Percentiles rank a stretch among this genome's conserved stretches.
phyloP scores from a whole-genome alignment of 805 yeast species.

The Ogataea allantospora region DNA sequence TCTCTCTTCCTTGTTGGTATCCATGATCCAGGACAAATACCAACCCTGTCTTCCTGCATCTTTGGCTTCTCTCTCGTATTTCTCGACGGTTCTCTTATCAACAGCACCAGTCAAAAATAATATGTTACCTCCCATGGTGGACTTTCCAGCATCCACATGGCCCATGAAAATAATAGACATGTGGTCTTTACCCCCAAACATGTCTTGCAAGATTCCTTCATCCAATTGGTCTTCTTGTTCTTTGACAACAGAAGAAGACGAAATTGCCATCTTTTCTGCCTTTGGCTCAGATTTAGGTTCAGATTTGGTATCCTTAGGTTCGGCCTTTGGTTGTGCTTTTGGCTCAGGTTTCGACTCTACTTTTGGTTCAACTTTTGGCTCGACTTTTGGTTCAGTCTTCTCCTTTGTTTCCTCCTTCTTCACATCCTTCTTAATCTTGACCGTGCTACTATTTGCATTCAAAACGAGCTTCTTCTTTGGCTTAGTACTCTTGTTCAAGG shows the following conservation, averaged over 20 bases:
- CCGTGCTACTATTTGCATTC: conserved; percentile 59
- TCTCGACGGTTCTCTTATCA: conserved; percentile 97
- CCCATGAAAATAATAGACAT: conserved; percentile 98
- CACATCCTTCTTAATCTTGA: conserved; percentile 24
- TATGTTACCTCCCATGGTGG: conserved; percentile 98
- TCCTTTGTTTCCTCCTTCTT: conserved; percentile 24
- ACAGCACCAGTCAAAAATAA: conserved; percentile 93
- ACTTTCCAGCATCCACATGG: conserved; percentile 99
- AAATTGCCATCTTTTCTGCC: conserved; percentile 14
- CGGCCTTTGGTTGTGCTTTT: conserved; percentile 17
- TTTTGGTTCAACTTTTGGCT: conserved; percentile 20
- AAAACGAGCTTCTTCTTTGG: conserved; percentile 65
- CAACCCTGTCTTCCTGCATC: conserved; percentile 99
- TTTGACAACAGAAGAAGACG: conserved; percentile 37
- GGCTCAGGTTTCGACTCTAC: conserved; percentile 19
- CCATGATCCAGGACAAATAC: conserved; percentile 99
- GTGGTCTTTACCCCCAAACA: conserved; percentile 98
- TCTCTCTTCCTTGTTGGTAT: conserved; percentile 98
- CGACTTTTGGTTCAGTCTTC: conserved; percentile 26
- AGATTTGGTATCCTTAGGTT: conserved; percentile 17
- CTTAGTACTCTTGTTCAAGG: conserved; percentile 45
- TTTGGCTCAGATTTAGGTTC: conserved; percentile 12
- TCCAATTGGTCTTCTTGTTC: conserved; percentile 83
- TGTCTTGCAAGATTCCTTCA: conserved; percentile 81
- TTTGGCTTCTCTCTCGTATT: conserved; percentile 96